Percentiles rank a stretch among this genome's conserved stretches.
Evolutionary conservation across 345 rosid genomes (phyloP).

Genomic region (Euphorbia lathyris): DNA sequence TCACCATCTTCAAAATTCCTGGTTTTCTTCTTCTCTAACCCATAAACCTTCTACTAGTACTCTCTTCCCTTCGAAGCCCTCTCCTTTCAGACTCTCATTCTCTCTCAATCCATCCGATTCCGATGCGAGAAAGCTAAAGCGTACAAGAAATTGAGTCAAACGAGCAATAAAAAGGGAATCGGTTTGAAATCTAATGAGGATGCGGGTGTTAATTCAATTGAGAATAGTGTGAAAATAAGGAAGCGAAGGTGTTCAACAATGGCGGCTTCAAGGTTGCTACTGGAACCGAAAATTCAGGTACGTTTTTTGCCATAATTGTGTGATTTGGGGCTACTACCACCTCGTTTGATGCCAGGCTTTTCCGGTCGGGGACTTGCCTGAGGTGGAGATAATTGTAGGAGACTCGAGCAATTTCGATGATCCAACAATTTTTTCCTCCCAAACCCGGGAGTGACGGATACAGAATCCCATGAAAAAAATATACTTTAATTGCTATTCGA

Average conservation of each 20-base stretch:
- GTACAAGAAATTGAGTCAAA: constrained; percentile 34
- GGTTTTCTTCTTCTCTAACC: constrained; percentile 39
- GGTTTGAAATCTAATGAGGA: constrained; percentile 9
- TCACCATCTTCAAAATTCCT: constrained; percentile 21
- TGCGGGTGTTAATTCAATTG: too few species aligned
- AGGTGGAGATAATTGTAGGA: constrained; percentile 88
- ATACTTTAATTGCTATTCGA: too few species aligned
- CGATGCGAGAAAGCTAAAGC: constrained; percentile 50
- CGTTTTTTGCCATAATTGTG: too few species aligned
- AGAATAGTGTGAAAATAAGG: too few species aligned
- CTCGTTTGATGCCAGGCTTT: constrained; percentile 75
- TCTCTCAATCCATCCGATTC: constrained; percentile 27
- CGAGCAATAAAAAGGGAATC: not conserved
- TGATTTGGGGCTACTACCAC: constrained; percentile 70
- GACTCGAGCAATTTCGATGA: constrained; percentile 54
- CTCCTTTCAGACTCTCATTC: constrained; percentile 30
- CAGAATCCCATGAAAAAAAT: too few species aligned
- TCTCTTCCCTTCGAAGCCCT: constrained; percentile 29
- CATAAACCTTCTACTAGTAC: constrained; percentile 24
- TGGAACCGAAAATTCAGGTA: constrained; percentile 33
- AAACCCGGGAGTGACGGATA: too few species aligned
- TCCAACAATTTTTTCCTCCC: constrained; percentile 11
- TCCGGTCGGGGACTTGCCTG: constrained; percentile 58
- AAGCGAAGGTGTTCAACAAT: constrained; percentile 38
- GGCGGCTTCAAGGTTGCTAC: constrained; percentile 14